These are phyloP conservation scores for Nidula microcarpa DNA, from an alignment of 768 basidiomycete genomes.

Conservation along the genomic window DNA sequence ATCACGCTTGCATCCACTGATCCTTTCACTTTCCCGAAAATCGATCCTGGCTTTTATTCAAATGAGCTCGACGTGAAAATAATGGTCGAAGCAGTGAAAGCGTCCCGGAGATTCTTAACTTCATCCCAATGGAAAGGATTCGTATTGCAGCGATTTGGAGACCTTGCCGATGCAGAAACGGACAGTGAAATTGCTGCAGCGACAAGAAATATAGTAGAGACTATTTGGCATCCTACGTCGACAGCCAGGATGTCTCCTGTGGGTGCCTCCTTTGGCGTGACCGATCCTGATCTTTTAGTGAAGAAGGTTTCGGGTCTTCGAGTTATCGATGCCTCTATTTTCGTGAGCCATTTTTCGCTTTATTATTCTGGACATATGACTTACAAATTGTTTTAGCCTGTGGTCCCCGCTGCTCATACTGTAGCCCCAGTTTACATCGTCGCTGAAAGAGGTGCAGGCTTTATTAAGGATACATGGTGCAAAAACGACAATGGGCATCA, in stretches of 20 bases:
- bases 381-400: neutral
- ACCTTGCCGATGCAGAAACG: neutral
- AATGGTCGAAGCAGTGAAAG: constrained; percentile 14
- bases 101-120: constrained; percentile 10
- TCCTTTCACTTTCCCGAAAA: constrained; percentile 37
- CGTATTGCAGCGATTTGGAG: neutral
- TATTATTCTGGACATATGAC: neutral
- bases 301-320: constrained; percentile 24
- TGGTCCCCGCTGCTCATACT: neutral
- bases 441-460: neutral
- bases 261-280: constrained; percentile 15
- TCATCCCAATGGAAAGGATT: constrained; percentile 14
- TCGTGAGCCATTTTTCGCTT: constrained; percentile 3
- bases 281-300: constrained; percentile 20
- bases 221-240: constrained; percentile 8
- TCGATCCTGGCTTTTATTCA: constrained; percentile 40
- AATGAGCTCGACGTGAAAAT: constrained; percentile 13
- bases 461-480: neutral
- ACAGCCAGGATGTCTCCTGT: constrained; percentile 13
- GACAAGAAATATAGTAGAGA: constrained; percentile 1
- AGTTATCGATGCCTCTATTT: constrained; percentile 25
- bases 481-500: too few species aligned
- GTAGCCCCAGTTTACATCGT: neutral
- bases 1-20: constrained; percentile 30
- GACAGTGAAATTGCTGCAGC: constrained; percentile 11